Percentiles rank a stretch among this genome's conserved stretches.
Evolutionary conservation across 768 basidiomycete genomes (phyloP).

Genomic region (Lanmaoa rubissima): DNA sequence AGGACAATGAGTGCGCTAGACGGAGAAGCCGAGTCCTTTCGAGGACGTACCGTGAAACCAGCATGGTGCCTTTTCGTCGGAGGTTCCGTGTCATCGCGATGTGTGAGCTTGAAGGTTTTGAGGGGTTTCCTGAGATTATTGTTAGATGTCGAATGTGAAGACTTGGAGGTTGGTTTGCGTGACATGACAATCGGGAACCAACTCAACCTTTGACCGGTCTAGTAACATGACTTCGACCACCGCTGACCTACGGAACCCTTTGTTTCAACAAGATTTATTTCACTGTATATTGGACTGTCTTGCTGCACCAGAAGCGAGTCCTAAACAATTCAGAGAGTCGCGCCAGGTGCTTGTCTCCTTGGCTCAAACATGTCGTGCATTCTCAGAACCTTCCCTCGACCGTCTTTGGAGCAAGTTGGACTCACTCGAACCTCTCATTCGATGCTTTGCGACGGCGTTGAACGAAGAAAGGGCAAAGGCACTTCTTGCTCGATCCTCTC

Average conservation of each 20-base stretch:
- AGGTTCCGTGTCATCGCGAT: constrained; percentile 15
- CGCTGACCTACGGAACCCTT: neutral
- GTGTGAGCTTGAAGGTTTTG: constrained; percentile 25
- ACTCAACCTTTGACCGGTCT: neutral
- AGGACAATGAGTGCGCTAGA: neutral
- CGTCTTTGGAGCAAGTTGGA: constrained; percentile 2
- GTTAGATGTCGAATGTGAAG: constrained; percentile 3
- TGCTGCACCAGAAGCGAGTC: neutral
- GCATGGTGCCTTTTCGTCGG: constrained; percentile 21
- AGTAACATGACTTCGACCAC: neutral
- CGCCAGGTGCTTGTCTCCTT: neutral
- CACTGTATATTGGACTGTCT: neutral
- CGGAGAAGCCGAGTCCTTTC: no score
- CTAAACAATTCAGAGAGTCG: neutral
- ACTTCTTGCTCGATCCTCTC: neutral
- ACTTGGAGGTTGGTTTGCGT: constrained; percentile 12
- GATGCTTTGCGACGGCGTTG: neutral
- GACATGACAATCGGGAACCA: constrained; percentile 10
- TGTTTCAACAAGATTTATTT: neutral
- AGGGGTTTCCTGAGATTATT: constrained; percentile 16
- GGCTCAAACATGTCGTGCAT: constrained; percentile 1
- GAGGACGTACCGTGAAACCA: constrained; percentile 9
- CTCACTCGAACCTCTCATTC: constrained; percentile 3
- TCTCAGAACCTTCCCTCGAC: constrained; percentile 4
- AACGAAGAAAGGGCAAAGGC: neutral